These are phyloP conservation scores for Lichtheimia hyalospora DNA, from an alignment of 371 early-diverging fungal species.

Conservation along the genomic window DNA sequence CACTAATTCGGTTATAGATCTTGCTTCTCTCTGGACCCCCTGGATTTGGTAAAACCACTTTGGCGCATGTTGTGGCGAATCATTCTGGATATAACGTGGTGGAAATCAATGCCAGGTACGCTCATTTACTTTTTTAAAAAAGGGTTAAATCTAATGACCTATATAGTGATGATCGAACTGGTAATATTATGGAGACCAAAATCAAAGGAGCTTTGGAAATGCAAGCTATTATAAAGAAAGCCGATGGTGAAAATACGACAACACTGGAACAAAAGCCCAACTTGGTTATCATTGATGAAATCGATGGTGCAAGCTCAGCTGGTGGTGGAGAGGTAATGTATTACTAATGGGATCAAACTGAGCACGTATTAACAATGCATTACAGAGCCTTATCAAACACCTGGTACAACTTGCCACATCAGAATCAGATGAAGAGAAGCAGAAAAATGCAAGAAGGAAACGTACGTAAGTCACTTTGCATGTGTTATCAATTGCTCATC, in stretches of 20 bases:
- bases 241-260: constrained; percentile 13
- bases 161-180: constrained; percentile 92
- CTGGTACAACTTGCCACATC: constrained; percentile 48
- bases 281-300: constrained; percentile 93
- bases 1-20: constrained; percentile 52
- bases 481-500: too few relatives aligned
- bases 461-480: too few relatives aligned
- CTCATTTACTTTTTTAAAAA: background rate
- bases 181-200: constrained; percentile 67
- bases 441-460: background rate
- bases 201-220: constrained; percentile 77
- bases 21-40: constrained; percentile 95
- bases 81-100: constrained; percentile 91
- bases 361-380: background rate
- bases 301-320: constrained; percentile 88
- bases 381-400: constrained; percentile 79
- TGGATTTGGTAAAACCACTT: constrained; percentile 98
- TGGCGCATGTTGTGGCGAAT: constrained; percentile 92
- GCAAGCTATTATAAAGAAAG: constrained; percentile 61
- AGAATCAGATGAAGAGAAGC: constrained; percentile 11
- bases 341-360: background rate
- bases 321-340: constrained; percentile 55
- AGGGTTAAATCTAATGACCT: background rate
- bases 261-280: constrained; percentile 68
- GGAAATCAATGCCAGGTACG: constrained; percentile 98